Percentiles rank a stretch among this genome's conserved stretches.
phyloP scores from a whole-genome alignment of 352 stramenopile species.

The Pythium myriotylum region DNA sequence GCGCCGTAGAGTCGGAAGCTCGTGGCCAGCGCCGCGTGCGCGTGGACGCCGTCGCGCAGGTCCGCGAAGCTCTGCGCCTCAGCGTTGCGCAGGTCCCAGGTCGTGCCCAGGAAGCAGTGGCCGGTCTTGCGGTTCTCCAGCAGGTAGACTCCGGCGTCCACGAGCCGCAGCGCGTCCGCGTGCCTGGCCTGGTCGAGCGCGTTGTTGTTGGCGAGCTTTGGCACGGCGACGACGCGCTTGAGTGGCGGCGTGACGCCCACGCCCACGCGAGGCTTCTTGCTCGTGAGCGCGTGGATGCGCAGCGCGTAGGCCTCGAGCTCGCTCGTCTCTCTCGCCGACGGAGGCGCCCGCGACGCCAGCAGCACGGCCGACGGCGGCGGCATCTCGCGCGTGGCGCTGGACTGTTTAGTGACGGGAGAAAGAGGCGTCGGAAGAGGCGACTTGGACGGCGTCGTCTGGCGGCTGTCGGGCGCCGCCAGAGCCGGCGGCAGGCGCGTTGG shows the following conservation, averaged over 20 bases:
- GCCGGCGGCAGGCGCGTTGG: constrained; percentile 15
- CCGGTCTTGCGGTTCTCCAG: constrained; percentile 65
- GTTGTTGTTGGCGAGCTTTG: constrained; percentile 20
- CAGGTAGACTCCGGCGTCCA: constrained; percentile 72
- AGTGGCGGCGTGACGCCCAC: not conserved
- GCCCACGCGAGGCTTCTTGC: not conserved
- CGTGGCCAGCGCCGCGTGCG: constrained; percentile 44
- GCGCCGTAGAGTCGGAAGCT: constrained; percentile 51
- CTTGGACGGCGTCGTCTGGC: constrained; percentile 12
- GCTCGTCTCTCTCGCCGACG: not conserved
- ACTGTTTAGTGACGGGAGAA: not conserved
- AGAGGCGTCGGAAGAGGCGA: not conserved
- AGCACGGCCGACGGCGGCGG: constrained; percentile 14
- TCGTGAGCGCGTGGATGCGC: constrained; percentile 8
- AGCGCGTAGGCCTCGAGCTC: constrained; percentile 18
- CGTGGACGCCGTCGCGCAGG: constrained; percentile 41
- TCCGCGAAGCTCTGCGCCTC: constrained; percentile 50
- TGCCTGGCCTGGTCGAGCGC: constrained; percentile 8
- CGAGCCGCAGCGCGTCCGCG: constrained; percentile 24
- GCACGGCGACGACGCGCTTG: constrained; percentile 7
- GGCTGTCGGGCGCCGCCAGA: not conserved
- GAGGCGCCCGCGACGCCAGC: constrained; percentile 13
- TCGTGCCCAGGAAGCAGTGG: constrained; percentile 64
- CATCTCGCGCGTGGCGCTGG: constrained; percentile 7
- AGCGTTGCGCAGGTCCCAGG: constrained; percentile 74